Evolutionary conservation across 192 early-diverging fungal species (phyloP).

Genomic region (Gamsiella multidivaricata): DNA sequence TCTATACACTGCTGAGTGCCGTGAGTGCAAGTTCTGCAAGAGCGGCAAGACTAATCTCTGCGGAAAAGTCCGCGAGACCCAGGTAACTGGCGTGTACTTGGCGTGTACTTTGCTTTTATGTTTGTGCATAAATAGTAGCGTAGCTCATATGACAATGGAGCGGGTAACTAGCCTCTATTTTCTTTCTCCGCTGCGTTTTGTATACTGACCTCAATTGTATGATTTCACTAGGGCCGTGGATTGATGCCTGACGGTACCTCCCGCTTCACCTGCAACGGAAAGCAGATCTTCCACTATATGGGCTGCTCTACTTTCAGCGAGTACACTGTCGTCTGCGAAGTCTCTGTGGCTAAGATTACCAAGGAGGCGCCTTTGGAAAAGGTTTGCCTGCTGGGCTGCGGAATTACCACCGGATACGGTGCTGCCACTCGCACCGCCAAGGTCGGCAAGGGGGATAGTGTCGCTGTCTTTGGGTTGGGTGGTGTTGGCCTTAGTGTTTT

Average conservation of each 20-base stretch:
- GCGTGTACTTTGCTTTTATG: too few relatives aligned
- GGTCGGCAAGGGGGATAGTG: conserved; percentile 77
- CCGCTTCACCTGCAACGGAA: conserved; percentile 91
- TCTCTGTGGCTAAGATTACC: conserved; percentile 91
- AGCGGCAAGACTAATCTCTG: conserved; percentile 98
- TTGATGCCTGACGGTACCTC: conserved; percentile 95
- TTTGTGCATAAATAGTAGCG: too few relatives aligned
- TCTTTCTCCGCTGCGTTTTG: too few relatives aligned
- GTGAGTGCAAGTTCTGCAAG: conserved; percentile 97
- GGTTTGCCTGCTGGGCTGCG: conserved; percentile 94
- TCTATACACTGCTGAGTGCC: conserved; percentile 90
- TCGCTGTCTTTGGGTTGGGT: conserved; percentile 96
- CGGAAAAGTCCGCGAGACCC: conserved; percentile 88
- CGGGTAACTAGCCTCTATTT: too few relatives aligned
- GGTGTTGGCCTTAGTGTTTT: conserved; percentile 92
- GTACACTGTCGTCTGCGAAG: conserved; percentile 93
- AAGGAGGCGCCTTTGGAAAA: conserved; percentile 83
- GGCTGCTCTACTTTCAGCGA: conserved; percentile 94
- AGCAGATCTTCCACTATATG: conserved; percentile 96
- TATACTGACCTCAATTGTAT: too few relatives aligned
- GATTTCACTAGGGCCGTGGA: conserved; percentile 85
- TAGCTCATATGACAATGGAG: too few relatives aligned
- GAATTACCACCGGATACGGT: conserved; percentile 95
- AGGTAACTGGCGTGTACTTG: too few relatives aligned
- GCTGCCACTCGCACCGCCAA: conserved; percentile 95